Conservation (phyloP, 306 rosid species). For the Citrullus amarus region DNA sequence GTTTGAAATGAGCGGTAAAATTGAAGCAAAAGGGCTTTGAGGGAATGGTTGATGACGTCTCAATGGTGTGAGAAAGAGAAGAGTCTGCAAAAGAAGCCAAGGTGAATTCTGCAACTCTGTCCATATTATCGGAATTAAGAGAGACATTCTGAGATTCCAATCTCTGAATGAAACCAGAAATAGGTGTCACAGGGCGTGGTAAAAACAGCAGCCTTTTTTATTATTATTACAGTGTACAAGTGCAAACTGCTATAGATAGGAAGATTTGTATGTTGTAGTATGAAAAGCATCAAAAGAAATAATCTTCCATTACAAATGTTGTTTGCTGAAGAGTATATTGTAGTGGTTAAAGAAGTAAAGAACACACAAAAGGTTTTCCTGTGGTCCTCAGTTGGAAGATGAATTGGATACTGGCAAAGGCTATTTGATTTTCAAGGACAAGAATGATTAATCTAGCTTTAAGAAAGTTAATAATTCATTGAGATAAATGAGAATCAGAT, state of each 20-base stretch:
- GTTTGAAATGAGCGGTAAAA: background rate
- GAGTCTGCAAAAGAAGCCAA: constrained; percentile 1
- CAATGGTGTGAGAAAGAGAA: background rate
- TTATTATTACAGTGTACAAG: background rate
- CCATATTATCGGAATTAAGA: background rate
- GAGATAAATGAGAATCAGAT: background rate
- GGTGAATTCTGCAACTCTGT: constrained; percentile 1
- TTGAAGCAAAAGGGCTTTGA: background rate
- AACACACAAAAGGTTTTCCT: background rate
- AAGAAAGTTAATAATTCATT: background rate
- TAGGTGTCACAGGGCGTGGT: background rate
- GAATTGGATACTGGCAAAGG: background rate
- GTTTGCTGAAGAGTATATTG: background rate
- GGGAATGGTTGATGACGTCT: background rate
- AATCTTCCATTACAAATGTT: background rate
- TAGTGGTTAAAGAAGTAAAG: background rate
- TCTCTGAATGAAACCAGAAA: constrained; percentile 7
- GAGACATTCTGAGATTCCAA: constrained; percentile 11
- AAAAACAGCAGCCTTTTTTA: background rate
- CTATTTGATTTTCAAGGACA: background rate
- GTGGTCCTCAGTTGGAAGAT: background rate
- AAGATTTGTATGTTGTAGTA: background rate
- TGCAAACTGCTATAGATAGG: background rate
- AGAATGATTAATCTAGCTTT: background rate
- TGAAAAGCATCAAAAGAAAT: background rate